Evolutionary conservation across 495 filamentous ascomycete genomes (phyloP), one percentile per base, ranked within the genome.

Genomic region (Xylaria scruposa): DNA sequence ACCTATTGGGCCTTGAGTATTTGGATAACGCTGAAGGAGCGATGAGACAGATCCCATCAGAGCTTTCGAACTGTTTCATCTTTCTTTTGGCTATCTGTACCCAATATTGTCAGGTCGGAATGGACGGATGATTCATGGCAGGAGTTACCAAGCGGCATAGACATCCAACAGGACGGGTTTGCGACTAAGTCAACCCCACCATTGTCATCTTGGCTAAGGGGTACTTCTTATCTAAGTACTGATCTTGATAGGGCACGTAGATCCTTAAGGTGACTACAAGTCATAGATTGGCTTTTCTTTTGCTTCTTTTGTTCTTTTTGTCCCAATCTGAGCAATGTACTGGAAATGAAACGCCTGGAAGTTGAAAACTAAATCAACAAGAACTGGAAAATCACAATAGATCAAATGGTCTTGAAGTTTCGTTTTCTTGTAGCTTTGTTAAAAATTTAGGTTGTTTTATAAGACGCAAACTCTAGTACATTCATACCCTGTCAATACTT

Each of bases 151-250:
- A 54, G 51, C 51, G 51, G 51, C 51, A 54, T 24, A 59, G 26
- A 59, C 29, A 38, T 60, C 58, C 58, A 60, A 60, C 58, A 21
- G 29, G 33, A 17, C 58, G 58, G 58, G 31, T 38, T 60, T 21
- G 58, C n/a, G 58, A 65, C 46, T 47, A 15, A n/a, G 40, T 46
- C 8, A n/a, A 21, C 58, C 31, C 54, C 58, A 60, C 58, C 58
- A 38, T 38, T 60, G 31, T 24, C 29, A 10, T 36, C 31, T 60
- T 21, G 58, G 58, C 33, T 21, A 10, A 10, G 0, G 2, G 8
- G 58, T 60, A 36, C 58, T 21, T 38, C 58, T 60, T 60, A 60
- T 60, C 58, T 60, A 60, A 60, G 58, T 60, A 60, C 58, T 60
- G 2, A 33, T 38, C 2, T 29, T 31, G 26, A 31, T 56, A 31